Evolutionary conservation across 2,329 filamentous ascomycete species (phyloP).

Genomic region (Microcyclosporella mali): DNA sequence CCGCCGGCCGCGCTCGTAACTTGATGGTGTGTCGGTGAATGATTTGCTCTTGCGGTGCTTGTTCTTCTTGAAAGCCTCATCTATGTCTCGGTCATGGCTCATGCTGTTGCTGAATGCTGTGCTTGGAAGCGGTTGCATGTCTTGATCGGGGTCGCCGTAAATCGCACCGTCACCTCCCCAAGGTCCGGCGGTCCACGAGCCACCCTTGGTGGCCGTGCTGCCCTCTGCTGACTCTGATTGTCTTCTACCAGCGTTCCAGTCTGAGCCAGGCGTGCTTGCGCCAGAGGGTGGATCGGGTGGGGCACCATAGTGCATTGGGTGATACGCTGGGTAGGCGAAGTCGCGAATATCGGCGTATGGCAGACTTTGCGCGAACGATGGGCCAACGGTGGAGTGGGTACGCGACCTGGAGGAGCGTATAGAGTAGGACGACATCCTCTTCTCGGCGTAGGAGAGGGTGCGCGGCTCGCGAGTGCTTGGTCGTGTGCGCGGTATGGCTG

Average conservation of each 20-base stretch:
- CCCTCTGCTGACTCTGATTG: constrained; percentile 61
- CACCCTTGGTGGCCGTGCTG: constrained; percentile 8
- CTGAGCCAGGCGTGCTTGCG: constrained; percentile 77
- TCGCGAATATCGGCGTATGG: constrained; percentile 88
- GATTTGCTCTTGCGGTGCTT: constrained; percentile 46
- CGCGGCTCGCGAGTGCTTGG: not conserved
- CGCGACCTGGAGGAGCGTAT: constrained; percentile 60
- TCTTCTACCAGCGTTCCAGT: constrained; percentile 64
- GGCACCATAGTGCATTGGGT: constrained; percentile 93
- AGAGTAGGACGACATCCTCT: constrained; percentile 79
- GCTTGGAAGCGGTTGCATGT: constrained; percentile 28
- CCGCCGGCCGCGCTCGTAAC: constrained; percentile 49
- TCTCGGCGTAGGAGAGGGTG: constrained; percentile 50
- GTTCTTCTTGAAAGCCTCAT: constrained; percentile 15
- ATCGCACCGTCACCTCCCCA: constrained; percentile 35
- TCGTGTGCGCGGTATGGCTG: constrained; percentile 1
- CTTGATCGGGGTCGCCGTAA: constrained; percentile 22
- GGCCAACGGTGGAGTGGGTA: constrained; percentile 73
- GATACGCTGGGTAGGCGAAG: constrained; percentile 79
- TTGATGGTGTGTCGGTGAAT: constrained; percentile 90
- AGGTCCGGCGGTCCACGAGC: constrained; percentile 49
- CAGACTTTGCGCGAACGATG: constrained; percentile 76
- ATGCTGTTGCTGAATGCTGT: constrained; percentile 28
- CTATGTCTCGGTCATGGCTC: constrained; percentile 13
- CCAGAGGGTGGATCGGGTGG: constrained; percentile 71